Evolutionary conservation across 1,284 basidiomycete species (phyloP), one percentile per base, ranked within the genome.

Genomic region (Coniferiporia sulphurascens): DNA sequence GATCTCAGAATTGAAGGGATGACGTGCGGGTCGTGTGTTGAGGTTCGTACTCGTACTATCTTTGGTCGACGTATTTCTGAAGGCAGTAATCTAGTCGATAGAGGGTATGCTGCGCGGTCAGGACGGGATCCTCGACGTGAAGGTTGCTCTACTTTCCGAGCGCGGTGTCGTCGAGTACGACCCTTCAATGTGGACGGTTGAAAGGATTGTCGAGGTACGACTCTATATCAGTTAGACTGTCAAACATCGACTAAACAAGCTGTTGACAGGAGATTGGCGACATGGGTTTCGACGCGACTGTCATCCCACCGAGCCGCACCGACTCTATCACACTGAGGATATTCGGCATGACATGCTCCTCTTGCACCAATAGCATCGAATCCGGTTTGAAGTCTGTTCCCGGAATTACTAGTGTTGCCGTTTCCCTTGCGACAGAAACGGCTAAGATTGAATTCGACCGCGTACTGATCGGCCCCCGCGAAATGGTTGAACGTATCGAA

Each of bases 81-180:
- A 36, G 32, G 27, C 27, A 32, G 1, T 43, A 15, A 32, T 27
- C 22, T 57, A 92, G 90, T 86, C 93, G n/a, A 98, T 99, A 65
- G 97, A 99, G 72, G 83, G 86, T 21, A 91, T 92, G 78, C 81
- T 99, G n/a, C 78, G 87, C 62, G 77, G 78, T 10, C 91, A 96
- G 71, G 75, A 84, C 19, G 97, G 97, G 21, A 95, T 99, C 58
- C 73, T 86, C 60, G 91, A 87, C 6, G 78, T 98, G 61, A 93
- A 94, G 69, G 95, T 99, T 21, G 95, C 96, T 13, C 79, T 99
- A 17, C 82, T 99, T 27, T 91, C 97, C 9, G 96, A 99, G 73
- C 86, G 94, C 27, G 96, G 90, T 2, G 83, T 93, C 36, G 79
- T 99, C 65, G 91, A 94, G 69, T 99, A 91, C 69, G 93, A 98